A percentile compares a stretch with the other conserved stretches of the same genome.
Evolutionary conservation across 352 stramenopile genomes (phyloP).

Genomic region (Phytopythium delawarense): DNA sequence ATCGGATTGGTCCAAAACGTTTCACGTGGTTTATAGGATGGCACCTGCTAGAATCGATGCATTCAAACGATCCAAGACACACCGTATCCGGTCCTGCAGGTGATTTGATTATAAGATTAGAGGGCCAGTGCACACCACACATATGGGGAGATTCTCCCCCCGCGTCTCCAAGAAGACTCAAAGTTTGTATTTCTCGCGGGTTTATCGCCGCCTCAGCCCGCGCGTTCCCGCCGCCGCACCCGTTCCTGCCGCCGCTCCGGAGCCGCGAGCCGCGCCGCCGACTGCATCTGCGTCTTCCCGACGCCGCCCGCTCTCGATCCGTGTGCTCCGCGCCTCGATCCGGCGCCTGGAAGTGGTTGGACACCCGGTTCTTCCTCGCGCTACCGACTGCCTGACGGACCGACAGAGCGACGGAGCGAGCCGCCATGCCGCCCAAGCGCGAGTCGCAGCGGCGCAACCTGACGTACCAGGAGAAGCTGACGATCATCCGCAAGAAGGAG

Average conservation of each 20-base stretch:
- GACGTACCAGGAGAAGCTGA: constrained; percentile 57
- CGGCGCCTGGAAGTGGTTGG: not conserved
- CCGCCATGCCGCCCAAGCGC: constrained; percentile 7
- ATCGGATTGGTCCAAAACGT: not conserved
- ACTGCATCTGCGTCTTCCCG: not conserved
- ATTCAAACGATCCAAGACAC: too few species aligned
- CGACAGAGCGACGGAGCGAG: not conserved
- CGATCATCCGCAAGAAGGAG: constrained; percentile 55
- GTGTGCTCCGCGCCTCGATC: not conserved
- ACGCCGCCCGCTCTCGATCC: not conserved
- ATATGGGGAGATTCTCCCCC: not conserved
- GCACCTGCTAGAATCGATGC: not conserved
- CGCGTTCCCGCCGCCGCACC: not conserved
- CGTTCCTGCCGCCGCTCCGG: not conserved
- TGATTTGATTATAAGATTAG: constrained; percentile 4
- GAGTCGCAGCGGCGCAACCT: constrained; percentile 38
- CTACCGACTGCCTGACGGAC: not conserved
- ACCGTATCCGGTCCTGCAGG: not conserved
- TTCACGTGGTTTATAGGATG: not conserved
- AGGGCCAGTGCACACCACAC: not conserved
- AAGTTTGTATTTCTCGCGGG: not conserved
- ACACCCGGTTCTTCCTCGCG: not conserved
- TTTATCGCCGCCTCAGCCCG: not conserved
- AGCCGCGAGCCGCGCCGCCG: not conserved
- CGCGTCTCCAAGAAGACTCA: too few species aligned